These are phyloP conservation scores for Penicillium ochrochloron DNA, from an alignment of 495 filamentous ascomycete species.

Conservation along the genomic window DNA sequence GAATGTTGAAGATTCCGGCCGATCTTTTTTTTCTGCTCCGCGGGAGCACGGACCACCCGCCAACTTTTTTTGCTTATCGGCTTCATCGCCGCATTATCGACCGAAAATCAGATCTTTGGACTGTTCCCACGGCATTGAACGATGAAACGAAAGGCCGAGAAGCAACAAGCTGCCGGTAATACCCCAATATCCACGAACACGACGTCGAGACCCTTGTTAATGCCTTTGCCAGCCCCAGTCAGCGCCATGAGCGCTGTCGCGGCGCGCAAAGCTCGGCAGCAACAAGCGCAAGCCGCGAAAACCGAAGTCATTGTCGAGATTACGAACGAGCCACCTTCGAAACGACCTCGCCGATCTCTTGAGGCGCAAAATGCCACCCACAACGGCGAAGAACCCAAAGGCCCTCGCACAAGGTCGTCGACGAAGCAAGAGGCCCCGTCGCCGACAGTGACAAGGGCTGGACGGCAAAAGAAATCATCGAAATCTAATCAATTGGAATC, in stretches of 20 bases:
- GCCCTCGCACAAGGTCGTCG: slow-evolving; percentile 30
- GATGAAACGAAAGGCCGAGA: slow-evolving; percentile 54
- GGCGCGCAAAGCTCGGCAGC: slow-evolving; percentile 53
- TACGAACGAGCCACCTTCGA: slow-evolving; percentile 40
- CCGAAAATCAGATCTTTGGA: slow-evolving; percentile 1
- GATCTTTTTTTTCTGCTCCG: slow-evolving; percentile 52
- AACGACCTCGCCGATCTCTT: slow-evolving; percentile 40
- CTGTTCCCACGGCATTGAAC: slow-evolving; percentile 9
- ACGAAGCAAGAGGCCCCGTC: slow-evolving; percentile 28
- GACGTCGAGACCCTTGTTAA: neutral
- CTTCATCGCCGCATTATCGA: slow-evolving; percentile 30
- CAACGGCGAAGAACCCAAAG: slow-evolving; percentile 22
- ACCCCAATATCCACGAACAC: neutral
- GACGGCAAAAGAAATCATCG: slow-evolving; percentile 13
- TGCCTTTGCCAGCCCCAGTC: slow-evolving; percentile 38
- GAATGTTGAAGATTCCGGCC: slow-evolving; percentile 27
- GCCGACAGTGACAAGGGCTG: slow-evolving; percentile 18
- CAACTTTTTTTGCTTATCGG: slow-evolving; percentile 44
- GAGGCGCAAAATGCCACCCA: slow-evolving; percentile 23
- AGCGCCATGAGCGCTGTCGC: slow-evolving; percentile 44
- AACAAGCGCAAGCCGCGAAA: slow-evolving; percentile 38
- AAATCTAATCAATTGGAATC: slow-evolving; percentile 9
- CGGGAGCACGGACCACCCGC: slow-evolving; percentile 50
- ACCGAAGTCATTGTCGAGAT: slow-evolving; percentile 23
- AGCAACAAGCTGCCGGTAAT: slow-evolving; percentile 44